phyloP scores from a whole-genome alignment of 352 stramenopile genomes.

The Thraustochytrium striatum region DNA sequence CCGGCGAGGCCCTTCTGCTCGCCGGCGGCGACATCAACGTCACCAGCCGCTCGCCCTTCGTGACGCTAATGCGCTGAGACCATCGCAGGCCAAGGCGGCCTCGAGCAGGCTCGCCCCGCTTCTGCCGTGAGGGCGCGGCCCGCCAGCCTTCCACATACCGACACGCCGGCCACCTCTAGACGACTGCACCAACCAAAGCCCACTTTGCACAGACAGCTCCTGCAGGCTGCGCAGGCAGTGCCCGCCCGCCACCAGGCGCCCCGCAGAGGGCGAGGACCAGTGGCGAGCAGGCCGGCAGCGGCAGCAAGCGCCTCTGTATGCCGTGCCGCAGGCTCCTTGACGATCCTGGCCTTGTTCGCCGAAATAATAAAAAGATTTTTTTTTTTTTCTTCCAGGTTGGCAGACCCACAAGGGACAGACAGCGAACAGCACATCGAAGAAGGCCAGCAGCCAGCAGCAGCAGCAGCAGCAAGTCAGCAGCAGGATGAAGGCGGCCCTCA shows the following conservation, averaged over 20 bases:
- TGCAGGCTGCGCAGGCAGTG: too few species aligned
- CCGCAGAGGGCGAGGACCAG: too few species aligned
- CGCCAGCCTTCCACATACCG: background rate
- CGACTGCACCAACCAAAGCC: background rate
- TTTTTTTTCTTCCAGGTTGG: too few species aligned
- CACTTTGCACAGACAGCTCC: background rate
- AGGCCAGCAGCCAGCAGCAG: background rate
- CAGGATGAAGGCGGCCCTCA: background rate
- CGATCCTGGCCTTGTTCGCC: too few species aligned
- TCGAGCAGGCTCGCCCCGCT: background rate
- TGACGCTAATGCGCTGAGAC: background rate
- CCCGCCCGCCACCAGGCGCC: too few species aligned
- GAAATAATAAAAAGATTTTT: too few species aligned
- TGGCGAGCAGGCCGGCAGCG: too few species aligned
- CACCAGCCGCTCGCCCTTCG: background rate
- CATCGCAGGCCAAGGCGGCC: background rate
- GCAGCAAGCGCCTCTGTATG: too few species aligned
- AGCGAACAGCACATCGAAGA: background rate
- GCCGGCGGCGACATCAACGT: background rate
- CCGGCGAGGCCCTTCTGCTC: background rate
- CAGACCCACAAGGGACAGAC: too few species aligned
- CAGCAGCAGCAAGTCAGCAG: background rate
- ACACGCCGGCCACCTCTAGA: too few species aligned
- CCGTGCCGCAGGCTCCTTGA: too few species aligned
- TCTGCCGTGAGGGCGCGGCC: background rate